Percentiles rank a stretch among this genome's conserved stretches.
Conservation (phyloP, 257 asterid genomes). For the Solanum pimpinellifolium region DNA sequence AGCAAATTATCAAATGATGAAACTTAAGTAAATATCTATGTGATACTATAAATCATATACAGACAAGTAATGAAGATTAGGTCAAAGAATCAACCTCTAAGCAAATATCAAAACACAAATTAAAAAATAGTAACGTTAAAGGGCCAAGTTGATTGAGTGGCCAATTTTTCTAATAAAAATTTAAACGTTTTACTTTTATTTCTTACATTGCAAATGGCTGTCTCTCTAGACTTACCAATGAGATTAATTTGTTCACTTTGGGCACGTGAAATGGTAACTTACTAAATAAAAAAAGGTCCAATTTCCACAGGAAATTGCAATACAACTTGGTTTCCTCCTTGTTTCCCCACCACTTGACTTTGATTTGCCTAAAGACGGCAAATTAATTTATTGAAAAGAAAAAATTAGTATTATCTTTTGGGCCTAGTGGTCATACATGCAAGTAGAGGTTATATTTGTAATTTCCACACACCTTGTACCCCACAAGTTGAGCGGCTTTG, state of each 20-base stretch:
- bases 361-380: background rate
- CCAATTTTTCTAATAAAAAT: background rate
- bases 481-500: background rate
- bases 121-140: background rate
- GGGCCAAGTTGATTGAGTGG: background rate
- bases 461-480: background rate
- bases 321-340: background rate
- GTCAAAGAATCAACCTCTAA: background rate
- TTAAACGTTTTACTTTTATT: background rate
- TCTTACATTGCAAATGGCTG: background rate
- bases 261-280: background rate
- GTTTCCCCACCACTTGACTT: background rate
- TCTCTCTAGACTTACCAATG: background rate
- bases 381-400: background rate
- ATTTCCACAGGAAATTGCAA: background rate
- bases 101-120: background rate
- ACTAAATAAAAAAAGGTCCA: background rate
- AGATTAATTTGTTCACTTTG: background rate
- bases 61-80: too few species aligned
- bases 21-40: background rate
- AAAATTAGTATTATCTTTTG: background rate
- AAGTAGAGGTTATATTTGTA: background rate
- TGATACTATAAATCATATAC: background rate
- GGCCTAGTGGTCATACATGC: background rate
- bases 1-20: background rate